Evolutionary conservation across 2,329 filamentous ascomycete genomes (phyloP).

Genomic region (Colletotrichum acutatum): DNA sequence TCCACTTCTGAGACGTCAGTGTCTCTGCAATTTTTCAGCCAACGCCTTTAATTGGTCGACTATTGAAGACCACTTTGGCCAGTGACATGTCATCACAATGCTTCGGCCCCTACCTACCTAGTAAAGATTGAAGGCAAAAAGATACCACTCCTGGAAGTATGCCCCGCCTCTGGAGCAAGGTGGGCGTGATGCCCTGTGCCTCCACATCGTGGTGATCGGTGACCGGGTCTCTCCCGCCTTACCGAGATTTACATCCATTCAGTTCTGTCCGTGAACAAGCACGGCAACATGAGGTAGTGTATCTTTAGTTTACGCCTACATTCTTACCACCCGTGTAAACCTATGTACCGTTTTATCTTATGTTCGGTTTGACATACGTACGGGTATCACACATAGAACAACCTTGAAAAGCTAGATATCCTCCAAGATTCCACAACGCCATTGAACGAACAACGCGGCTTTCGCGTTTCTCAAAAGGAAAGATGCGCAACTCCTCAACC

Average conservation of each 20-base stretch:
- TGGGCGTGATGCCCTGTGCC: background rate
- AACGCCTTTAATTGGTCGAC: background rate
- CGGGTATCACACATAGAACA: background rate
- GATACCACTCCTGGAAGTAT: background rate
- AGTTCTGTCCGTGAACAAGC: background rate
- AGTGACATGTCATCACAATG: constrained; percentile 1
- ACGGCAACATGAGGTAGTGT: too few species aligned
- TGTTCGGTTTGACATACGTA: background rate
- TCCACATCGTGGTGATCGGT: background rate
- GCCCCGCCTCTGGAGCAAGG: background rate
- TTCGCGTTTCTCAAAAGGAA: background rate
- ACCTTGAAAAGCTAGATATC: background rate
- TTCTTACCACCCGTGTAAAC: background rate
- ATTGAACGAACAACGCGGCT: background rate
- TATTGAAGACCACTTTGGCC: background rate
- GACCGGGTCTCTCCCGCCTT: background rate
- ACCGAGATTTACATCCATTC: background rate
- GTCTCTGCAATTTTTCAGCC: background rate
- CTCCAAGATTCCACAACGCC: background rate
- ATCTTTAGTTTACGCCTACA: background rate
- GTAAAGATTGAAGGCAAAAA: background rate
- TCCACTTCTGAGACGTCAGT: background rate
- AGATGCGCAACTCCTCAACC: background rate
- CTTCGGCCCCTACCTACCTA: background rate
- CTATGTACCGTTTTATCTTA: background rate